phyloP scores from a whole-genome alignment of 208 protist species.

The Lotmaria passim region DNA sequence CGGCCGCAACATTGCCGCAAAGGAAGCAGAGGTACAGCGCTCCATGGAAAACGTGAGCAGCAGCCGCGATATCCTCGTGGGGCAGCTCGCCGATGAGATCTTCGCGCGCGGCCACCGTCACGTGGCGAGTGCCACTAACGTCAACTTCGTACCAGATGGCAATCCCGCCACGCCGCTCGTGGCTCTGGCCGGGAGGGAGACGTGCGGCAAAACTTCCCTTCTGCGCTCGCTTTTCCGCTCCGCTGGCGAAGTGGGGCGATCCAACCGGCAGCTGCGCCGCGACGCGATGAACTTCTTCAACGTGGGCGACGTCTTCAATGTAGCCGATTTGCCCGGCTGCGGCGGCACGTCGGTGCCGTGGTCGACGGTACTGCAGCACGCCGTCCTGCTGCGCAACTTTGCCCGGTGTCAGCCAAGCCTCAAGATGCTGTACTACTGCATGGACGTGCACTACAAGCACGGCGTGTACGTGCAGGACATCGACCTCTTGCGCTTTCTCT shows the following conservation, averaged over 20 bases:
- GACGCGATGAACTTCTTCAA: conserved; percentile 92
- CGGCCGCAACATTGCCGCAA: conserved; percentile 50
- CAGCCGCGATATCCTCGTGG: conserved; percentile 77
- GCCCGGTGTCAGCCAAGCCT: conserved; percentile 74
- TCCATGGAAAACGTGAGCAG: conserved; percentile 43
- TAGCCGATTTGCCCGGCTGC: conserved; percentile 83
- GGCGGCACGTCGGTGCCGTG: conserved; percentile 86
- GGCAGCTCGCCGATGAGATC: conserved; percentile 82
- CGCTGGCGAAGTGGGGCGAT: conserved; percentile 61
- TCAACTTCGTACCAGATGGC: conserved; percentile 82
- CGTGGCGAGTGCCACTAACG: conserved; percentile 75
- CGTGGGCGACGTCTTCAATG: conserved; percentile 85
- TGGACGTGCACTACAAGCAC: conserved; percentile 89
- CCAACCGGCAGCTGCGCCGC: conserved; percentile 75
- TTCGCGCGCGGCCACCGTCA: conserved; percentile 83
- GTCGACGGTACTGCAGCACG: conserved; percentile 83
- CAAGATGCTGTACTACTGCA: conserved; percentile 93
- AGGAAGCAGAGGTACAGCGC: conserved; percentile 48
- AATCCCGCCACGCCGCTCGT: conserved; percentile 86
- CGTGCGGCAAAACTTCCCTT: conserved; percentile 78
- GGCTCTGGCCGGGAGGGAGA: conserved; percentile 69
- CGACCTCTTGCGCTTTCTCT: conserved; percentile 85
- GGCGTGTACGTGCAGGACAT: conserved; percentile 88
- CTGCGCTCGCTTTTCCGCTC: conserved; percentile 85
- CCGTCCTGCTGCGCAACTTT: conserved; percentile 85